phyloP scores from a whole-genome alignment of 2,329 filamentous ascomycete species.

The Colletotrichum sp. region DNA sequence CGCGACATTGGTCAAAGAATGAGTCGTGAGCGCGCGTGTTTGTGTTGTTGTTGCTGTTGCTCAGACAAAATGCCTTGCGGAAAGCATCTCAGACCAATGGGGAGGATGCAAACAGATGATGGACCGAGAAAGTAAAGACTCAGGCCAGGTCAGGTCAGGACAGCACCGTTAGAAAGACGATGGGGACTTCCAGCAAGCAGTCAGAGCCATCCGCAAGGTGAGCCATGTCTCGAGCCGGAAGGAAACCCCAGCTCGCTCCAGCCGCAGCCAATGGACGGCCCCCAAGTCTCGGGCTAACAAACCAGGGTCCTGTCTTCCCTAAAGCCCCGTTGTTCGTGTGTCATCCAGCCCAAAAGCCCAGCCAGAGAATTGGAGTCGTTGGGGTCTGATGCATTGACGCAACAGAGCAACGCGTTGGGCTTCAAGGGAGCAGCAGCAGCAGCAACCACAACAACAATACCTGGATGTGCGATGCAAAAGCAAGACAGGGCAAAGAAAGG shows the following conservation, averaged over 20 bases:
- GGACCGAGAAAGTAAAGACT: not conserved
- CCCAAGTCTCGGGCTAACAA: not conserved
- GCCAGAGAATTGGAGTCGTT: not conserved
- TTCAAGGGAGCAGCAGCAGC: not conserved
- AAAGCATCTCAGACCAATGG: not conserved
- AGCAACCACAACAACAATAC: not conserved
- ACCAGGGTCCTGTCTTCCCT: not conserved
- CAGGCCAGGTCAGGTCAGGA: not conserved
- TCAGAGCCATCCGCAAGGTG: not conserved
- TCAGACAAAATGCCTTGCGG: not conserved
- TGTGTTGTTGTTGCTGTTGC: not conserved
- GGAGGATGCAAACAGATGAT: not conserved
- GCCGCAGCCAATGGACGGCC: not conserved
- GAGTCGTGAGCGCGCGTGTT: not conserved
- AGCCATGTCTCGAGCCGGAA: not conserved
- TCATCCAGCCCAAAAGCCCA: not conserved
- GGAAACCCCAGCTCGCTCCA: not conserved
- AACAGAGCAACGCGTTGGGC: not conserved
- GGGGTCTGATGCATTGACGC: not conserved
- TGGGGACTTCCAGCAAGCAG: not conserved
- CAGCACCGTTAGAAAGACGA: not conserved
- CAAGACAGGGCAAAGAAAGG: not conserved
- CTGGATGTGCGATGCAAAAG: not conserved
- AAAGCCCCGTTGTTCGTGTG: slow-evolving; percentile 8
- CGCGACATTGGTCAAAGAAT: not conserved